Evolutionary conservation across 2,329 filamentous ascomycete genomes (phyloP).

Genomic region (Kalmusia sp.): DNA sequence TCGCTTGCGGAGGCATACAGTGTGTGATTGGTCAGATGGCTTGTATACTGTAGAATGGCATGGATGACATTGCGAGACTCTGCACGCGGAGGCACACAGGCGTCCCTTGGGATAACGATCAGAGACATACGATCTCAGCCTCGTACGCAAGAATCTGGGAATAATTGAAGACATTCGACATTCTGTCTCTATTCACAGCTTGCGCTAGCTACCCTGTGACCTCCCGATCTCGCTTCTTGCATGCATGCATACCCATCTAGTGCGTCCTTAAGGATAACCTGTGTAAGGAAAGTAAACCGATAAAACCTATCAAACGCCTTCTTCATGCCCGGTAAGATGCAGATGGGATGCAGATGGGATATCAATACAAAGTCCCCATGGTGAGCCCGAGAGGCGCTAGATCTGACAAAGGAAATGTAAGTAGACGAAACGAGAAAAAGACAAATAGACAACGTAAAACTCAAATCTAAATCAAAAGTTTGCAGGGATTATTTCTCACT

Average conservation of each 20-base stretch:
- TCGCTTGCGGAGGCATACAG: constrained; percentile 5
- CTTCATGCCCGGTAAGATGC: constrained; percentile 6
- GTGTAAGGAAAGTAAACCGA: neutral
- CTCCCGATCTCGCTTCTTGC: neutral
- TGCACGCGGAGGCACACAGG: too few relatives aligned
- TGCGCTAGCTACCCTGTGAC: neutral
- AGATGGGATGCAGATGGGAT: neutral
- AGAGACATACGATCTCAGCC: too few relatives aligned
- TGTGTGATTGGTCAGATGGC: neutral
- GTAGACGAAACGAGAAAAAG: neutral
- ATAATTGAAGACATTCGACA: too few relatives aligned
- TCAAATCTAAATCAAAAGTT: neutral
- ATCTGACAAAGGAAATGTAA: neutral
- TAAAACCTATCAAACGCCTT: neutral
- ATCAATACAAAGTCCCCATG: constrained; percentile 3
- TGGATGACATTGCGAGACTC: neutral
- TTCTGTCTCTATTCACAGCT: too few relatives aligned
- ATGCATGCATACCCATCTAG: neutral
- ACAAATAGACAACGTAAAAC: neutral
- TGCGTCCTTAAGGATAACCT: neutral
- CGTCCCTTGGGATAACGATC: too few relatives aligned
- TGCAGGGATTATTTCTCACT: constrained; percentile 30
- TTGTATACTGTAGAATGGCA: too few relatives aligned
- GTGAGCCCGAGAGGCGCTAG: neutral
- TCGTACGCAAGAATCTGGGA: too few relatives aligned